Evolutionary conservation across 2,329 filamentous ascomycete species (phyloP).

Genomic region (Thielaviopsis cerberus): DNA sequence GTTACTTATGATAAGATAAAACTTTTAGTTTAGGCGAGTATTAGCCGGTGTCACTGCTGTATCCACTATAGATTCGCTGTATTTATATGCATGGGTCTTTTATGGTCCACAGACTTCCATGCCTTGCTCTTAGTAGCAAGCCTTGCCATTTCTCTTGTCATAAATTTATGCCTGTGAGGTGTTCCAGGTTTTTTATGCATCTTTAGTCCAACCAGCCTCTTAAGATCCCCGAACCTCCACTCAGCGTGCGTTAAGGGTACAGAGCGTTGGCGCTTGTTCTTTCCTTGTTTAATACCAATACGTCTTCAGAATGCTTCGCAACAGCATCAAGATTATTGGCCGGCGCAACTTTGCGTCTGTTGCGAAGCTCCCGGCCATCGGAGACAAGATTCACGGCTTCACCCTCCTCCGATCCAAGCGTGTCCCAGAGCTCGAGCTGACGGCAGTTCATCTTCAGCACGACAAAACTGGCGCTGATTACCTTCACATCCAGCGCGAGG

Average conservation of each 20-base stretch:
- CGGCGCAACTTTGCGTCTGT: conserved; percentile 9
- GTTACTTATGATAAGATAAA: background rate
- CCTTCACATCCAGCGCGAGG: conserved; percentile 81
- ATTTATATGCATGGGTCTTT: background rate
- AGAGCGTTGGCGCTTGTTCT: background rate
- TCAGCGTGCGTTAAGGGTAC: background rate
- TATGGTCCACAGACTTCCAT: background rate
- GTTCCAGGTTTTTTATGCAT: background rate
- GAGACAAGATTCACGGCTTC: conserved; percentile 83
- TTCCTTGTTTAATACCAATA: background rate
- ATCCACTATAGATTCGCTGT: background rate
- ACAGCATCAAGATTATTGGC: conserved; percentile 9
- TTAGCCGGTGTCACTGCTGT: background rate
- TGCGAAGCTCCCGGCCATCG: conserved; percentile 40
- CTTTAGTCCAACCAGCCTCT: background rate
- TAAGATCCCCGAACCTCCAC: background rate
- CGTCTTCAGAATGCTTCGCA: conserved; percentile 7
- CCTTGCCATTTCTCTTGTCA: background rate
- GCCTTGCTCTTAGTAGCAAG: background rate
- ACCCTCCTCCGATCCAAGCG: conserved; percentile 76
- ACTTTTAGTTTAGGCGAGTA: background rate
- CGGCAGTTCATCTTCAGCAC: conserved; percentile 75
- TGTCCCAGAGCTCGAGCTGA: conserved; percentile 83
- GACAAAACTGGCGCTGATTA: conserved; percentile 94
- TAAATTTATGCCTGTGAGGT: background rate